Base-by-base conservation (phyloP, 2,329 filamentous ascomycete genomes). In the Xylariaceae sp. region DNA sequence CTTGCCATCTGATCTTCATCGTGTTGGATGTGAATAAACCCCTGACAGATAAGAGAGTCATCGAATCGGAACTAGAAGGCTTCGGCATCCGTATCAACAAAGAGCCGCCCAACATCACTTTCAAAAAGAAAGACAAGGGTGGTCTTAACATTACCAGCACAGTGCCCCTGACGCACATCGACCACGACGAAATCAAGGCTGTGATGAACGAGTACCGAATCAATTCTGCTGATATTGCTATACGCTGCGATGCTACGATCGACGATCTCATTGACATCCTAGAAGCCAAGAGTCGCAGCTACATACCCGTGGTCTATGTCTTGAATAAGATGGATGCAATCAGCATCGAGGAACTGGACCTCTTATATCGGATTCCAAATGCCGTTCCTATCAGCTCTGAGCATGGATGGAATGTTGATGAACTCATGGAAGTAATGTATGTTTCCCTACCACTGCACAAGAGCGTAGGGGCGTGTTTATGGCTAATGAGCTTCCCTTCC, bases 251-350 rank as follows among this genome's bases (percentile, higher is more conserved):
- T 70, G 94, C 94, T 49, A 99, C 94, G 2, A 85, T 99, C 56
- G 94, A 99, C 71, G 94, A 99, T 69, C 72, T 99, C 57, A 99
- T 99, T 66, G 94, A 99, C 70, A 75, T 99, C 17, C 81, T 99
- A 41, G 94, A 99, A 71, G 92, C 92, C 42, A 96, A 89, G 77
- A 90, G 87, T 67, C 82, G 94, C 71, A 90, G 89, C 68, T 99
- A 99, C 69, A 97, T 99, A 58, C 94, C 94, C n/a, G 94, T 97
- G 57, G 89, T 99, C 47, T 99, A 99, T 73, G 94, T 95, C 39
- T 80, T 99, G 63, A 99, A 99, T 81, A 99, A 99, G 77, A 99
- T 99, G 61, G 94, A 99, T 71, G 84, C 91, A 48, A 97, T 99
- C 68, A 92, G 89, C 45, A 97, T 99, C 61, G 92, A 99, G 72